Evolutionary conservation across 331 rosid genomes (phyloP).

Genomic region (Prunus yedoensis): DNA sequence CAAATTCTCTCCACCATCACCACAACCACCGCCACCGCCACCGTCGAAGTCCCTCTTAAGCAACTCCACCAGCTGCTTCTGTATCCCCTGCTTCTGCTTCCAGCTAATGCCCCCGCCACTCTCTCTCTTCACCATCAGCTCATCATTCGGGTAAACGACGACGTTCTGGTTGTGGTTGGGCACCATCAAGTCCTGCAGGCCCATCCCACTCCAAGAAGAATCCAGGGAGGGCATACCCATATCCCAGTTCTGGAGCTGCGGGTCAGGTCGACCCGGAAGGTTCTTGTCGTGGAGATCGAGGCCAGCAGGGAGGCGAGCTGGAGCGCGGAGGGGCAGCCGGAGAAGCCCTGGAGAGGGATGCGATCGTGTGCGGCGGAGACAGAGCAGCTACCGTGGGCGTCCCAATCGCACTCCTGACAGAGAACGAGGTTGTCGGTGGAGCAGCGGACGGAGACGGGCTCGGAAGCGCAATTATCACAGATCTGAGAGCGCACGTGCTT

Average conservation of each 20-base stretch:
- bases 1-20: constrained; percentile 22
- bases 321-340: constrained; percentile 57
- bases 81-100: constrained; percentile 49
- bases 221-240: constrained; percentile 27
- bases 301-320: constrained; percentile 54
- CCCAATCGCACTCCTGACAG: constrained; percentile 64
- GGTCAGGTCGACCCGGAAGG: constrained; percentile 1
- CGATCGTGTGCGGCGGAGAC: constrained; percentile 48
- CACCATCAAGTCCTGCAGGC: constrained; percentile 47
- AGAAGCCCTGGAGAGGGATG: constrained; percentile 43
- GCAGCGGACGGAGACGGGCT: constrained; percentile 56
- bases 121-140: constrained; percentile 21
- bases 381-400: constrained; percentile 51
- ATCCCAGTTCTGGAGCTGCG: constrained; percentile 11
- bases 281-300: constrained; percentile 39
- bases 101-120: constrained; percentile 28
- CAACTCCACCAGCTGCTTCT: constrained; percentile 62
- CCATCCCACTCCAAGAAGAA: constrained; percentile 21
- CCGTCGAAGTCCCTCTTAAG: constrained; percentile 42
- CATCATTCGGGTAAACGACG: constrained; percentile 8
- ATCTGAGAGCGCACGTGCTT: constrained; percentile 65
- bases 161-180: constrained; percentile 37
- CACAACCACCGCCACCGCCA: neutral
- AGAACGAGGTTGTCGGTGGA: constrained; percentile 58
- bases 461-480: constrained; percentile 63